Conservation (phyloP, 768 basidiomycete species). For the Tricholoma sp. region DNA sequence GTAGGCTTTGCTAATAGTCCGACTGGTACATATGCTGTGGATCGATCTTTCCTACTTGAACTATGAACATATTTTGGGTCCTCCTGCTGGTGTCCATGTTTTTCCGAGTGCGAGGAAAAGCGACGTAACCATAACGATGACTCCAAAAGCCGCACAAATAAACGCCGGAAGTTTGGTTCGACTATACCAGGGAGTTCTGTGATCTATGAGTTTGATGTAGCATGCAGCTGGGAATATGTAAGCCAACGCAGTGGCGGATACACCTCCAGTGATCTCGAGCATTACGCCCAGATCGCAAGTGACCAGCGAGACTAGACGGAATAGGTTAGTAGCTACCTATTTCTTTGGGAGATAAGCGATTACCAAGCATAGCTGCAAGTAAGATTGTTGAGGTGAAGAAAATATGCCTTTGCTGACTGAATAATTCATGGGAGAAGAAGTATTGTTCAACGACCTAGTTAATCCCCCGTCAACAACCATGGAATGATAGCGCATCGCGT, state of each 20-base stretch:
- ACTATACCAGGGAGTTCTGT: conserved; percentile 56
- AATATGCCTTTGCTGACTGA: conserved; percentile 77
- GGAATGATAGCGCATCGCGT: too few species aligned
- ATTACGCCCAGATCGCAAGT: conserved; percentile 98
- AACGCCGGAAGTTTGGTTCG: conserved; percentile 73
- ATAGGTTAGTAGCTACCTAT: conserved; percentile 4
- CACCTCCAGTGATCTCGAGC: conserved; percentile 97
- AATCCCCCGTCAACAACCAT: background rate
- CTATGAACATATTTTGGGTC: conserved; percentile 68
- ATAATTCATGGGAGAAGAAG: conserved; percentile 87
- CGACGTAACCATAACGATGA: conserved; percentile 72
- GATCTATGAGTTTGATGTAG: conserved; percentile 69
- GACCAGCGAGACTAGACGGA: conserved; percentile 67
- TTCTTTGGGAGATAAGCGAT: background rate
- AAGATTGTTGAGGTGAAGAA: conserved; percentile 88
- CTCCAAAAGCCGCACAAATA: conserved; percentile 67
- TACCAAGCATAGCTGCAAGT: conserved; percentile 77
- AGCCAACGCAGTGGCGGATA: conserved; percentile 85
- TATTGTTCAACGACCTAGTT: conserved; percentile 87
- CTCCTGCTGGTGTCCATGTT: conserved; percentile 69
- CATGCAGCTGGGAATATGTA: conserved; percentile 86
- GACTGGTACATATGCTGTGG: conserved; percentile 8
- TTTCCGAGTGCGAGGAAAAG: conserved; percentile 73
- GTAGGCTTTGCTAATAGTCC: conserved; percentile 13
- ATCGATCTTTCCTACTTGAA: conserved; percentile 2